Evolutionary conservation across 306 rosid genomes (phyloP), one percentile per base, ranked within the genome.

Genomic region (Dryas drummondii): DNA sequence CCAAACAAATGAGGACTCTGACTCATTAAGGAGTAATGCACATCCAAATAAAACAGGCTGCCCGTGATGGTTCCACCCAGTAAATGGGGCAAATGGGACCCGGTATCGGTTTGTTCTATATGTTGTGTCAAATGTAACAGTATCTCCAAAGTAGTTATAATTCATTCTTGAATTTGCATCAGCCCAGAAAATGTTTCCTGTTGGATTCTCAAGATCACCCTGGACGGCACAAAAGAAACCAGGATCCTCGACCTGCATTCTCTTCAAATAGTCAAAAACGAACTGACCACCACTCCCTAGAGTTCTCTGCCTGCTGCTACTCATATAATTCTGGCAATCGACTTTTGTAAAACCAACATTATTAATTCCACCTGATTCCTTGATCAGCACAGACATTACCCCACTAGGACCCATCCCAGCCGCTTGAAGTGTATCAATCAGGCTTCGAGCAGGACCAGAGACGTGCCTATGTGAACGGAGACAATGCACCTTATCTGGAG

Each of bases 1-100:
- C 86, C 87, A 83, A 61, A 80, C 83, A 76, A 80, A 83, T 1
- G 84, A 83, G 26, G 87, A 80, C 84, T 83, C 87, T 0, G 87
- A 83, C 72, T 76, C 87, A 56, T 80, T 73, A 14, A 83, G 79
- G 17, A 83, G 80, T 45, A 83, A 76, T 11, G 87, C 84, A 57
- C 87, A 83, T 45, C 87, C 87, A 73, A 83, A 83, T 71, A 83
- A 76, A 7, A 83, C 84, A 7, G 84, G 79, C 68, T 76, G 87
- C 27, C 80, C 84, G 16, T 83, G 87, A 54, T 79, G 84, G 61
- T 71, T 79, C 84, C 76, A 75, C 54, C 87, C 85, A 0, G 83
- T 83, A 67, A 83, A 83, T 19, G 86, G 86, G 71, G 86, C 83
- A 83, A 79, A 79, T 5, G 86, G 86, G 16, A 83, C 80, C 62